Percentiles rank a stretch among this genome's conserved stretches.
These are phyloP conservation scores for Solanum gandarillasii DNA, from an alignment of 257 asterid species.

Conservation along the genomic window DNA sequence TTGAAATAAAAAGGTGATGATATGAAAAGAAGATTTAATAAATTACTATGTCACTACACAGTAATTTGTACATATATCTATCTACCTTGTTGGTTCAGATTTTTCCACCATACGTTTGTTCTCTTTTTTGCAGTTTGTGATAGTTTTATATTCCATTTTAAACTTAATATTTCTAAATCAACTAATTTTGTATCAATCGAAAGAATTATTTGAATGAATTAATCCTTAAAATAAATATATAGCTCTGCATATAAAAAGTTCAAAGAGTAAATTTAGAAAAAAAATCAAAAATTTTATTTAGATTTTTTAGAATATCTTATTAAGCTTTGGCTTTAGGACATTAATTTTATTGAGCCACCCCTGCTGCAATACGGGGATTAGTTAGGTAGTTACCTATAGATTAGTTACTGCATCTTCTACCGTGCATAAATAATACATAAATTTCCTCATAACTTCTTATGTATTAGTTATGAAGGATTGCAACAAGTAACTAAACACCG, in stretches of 20 bases:
- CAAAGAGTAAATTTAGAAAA: background rate
- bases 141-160: background rate
- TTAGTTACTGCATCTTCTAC: background rate
- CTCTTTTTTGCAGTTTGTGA: background rate
- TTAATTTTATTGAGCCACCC: background rate
- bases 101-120: background rate
- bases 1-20: background rate
- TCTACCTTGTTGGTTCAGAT: background rate
- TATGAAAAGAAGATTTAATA: background rate
- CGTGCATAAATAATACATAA: background rate
- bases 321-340: background rate
- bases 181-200: background rate
- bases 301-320: background rate
- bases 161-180: background rate
- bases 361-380: background rate
- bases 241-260: background rate
- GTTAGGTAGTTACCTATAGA: background rate
- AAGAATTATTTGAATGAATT: background rate
- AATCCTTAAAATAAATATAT: background rate
- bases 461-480: background rate
- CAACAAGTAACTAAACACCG: background rate
- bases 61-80: background rate
- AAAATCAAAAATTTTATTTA: background rate
- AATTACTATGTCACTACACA: background rate
- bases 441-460: background rate